Evolutionary conservation across 1,284 basidiomycete species (phyloP), one percentile per base, ranked within the genome.

Genomic region (Coniophora puteana): DNA sequence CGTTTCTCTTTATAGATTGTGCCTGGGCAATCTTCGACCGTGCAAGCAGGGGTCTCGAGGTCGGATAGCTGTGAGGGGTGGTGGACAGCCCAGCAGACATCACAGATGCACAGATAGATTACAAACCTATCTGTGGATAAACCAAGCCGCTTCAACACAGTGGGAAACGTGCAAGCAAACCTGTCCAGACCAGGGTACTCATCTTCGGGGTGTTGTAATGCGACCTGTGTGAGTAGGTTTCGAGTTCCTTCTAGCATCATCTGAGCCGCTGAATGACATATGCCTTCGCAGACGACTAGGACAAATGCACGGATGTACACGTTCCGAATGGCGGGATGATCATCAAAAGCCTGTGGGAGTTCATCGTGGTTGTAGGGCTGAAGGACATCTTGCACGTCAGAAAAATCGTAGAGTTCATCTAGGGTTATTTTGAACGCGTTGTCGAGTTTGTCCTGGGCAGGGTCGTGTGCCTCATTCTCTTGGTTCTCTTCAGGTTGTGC

Each of bases 81-180:
- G 22, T 36, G 25, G 20, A 36, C 17, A 22, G 21, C 25, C 35
- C 35, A 36, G 35, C 35, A 36, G 4, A 16, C 12, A 4, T 22
- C 23, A 38, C 36, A 38, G 16, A 38, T 12, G 5, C 27, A 38
- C 11, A 30, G 16, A 21, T 38, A 38, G 10, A 16, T 38, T 10
- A 38, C 28, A 11, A 38, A 16, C 5, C 23, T 17, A 11, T 16
- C 11, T 3, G 28, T 22, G 11, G 22, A 14, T n/a, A 38, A 22
- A 8, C 36, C 36, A 11, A 38, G 36, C 8, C 25, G 6, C 16
- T 18, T 29, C 13, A 30, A 16, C 4, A 18, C 25, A 16, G 36
- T 38, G 4, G 36, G 36, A n/a, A 38, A 10, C 8, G 22, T 38
- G 12, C 17, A 30, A 4, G 14, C 36, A 22, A 38, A 30, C n/a